Base-by-base conservation (phyloP, 495 filamentous ascomycete genomes). In the Glutinoglossum americanum region DNA sequence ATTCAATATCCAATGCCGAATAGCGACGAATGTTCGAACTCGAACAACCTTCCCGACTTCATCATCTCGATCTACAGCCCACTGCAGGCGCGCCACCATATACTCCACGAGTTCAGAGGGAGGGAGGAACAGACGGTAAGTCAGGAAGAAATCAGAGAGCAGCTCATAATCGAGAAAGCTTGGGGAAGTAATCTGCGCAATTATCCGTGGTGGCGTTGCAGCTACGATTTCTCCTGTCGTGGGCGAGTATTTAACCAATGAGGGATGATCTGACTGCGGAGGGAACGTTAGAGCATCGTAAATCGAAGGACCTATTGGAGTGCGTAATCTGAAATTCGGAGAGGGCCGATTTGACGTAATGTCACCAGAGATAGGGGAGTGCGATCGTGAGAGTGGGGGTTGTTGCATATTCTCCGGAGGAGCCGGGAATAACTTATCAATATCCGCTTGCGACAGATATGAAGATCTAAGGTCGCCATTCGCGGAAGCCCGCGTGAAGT, bases 1-100 rank as follows among this genome's bases (percentile, higher is more conserved):
- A 64, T 99, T 99, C 61, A 99, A 70, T 58, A 99, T 89, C 92
- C 92, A 99, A 66, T 99, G 92, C 60, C 92, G 83, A 37, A 97
- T 76, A 26, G 93, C 92, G 25, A 94, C 93, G 71, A 99, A 99
- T 0, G 89, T 92, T 51, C 92, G 82, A 51, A 99, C 93, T 54
- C 87, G 78, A 21, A 99, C 93, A 28, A 97, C 84, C 62, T 85
- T 82, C 11, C 92, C 93, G 59, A 82, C 81, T 63, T 96, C 87
- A 63, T 94, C 87, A 37, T 76, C 69, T 51, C 85, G 77, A 55
- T 79, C 76, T 59, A 96, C 74, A 1, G 93, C 92, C 90, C 90
- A 96, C 62, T 82, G 76, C 45, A 97, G 72, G 3, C 92, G 82
- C 1, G 87, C 82, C 57, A 95, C 75, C 9, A 99, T 73, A 71